phyloP scores from a whole-genome alignment of 1,284 basidiomycete species.

The Psilocybe mexicana region DNA sequence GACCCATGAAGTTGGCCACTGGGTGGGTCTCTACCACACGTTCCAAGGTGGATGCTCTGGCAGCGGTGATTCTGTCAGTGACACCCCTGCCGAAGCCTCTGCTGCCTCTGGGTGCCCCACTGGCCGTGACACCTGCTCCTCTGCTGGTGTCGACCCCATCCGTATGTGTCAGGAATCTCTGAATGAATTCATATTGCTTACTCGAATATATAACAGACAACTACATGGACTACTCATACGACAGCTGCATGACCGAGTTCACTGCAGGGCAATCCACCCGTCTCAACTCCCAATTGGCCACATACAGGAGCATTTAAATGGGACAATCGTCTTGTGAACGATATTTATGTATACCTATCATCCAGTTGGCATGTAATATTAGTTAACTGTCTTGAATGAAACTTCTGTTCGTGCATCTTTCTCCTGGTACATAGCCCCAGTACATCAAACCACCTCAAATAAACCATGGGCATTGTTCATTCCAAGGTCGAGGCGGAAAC shows the following conservation, averaged over 20 bases:
- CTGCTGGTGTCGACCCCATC: constrained; percentile 46
- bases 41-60: constrained; percentile 58
- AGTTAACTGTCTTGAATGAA: too few relatives aligned
- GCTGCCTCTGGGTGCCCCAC: constrained; percentile 47
- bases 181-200: constrained; percentile 12
- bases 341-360: too few relatives aligned
- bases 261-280: constrained; percentile 48
- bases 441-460: too few relatives aligned
- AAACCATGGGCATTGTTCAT: too few relatives aligned
- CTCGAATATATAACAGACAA: constrained; percentile 32
- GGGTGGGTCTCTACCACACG: constrained; percentile 60
- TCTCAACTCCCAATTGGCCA: constrained; percentile 41
- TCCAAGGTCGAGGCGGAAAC: too few relatives aligned
- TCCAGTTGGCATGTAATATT: too few relatives aligned
- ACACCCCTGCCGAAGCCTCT: constrained; percentile 49
- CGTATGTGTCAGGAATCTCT: constrained; percentile 36
- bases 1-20: constrained; percentile 39
- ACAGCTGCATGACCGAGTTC: constrained; percentile 50
- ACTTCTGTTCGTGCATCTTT: too few relatives aligned
- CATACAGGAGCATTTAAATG: constrained; percentile 43
- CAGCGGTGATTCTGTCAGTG: constrained; percentile 49
- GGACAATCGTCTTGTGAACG: too few relatives aligned
- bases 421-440: too few relatives aligned
- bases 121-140: constrained; percentile 47
- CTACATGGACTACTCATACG: constrained; percentile 46